Conservation (phyloP, 2,329 filamentous ascomycete genomes). For the Graphilbum ipis-grandicollis region DNA sequence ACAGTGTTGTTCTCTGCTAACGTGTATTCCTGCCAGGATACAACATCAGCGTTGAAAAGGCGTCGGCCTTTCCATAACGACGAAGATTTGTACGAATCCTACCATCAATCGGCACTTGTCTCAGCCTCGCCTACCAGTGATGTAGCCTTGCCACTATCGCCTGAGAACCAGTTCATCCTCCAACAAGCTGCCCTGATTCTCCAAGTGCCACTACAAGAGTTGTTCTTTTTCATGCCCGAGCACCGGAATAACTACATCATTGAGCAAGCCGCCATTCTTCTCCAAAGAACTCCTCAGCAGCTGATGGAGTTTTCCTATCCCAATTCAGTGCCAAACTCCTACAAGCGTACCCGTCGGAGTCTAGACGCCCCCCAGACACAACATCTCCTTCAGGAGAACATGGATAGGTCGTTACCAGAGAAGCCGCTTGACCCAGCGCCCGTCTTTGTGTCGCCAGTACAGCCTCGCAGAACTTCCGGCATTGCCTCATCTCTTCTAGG, state of each 20-base stretch:
- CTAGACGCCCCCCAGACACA: neutral
- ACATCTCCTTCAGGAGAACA: neutral
- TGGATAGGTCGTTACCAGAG: constrained; percentile 3
- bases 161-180: constrained; percentile 12
- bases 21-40: constrained; percentile 5
- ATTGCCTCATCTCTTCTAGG: constrained; percentile 3
- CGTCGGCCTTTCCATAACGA: constrained; percentile 23
- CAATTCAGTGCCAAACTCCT: constrained; percentile 9
- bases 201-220: constrained; percentile 7
- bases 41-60: constrained; percentile 21
- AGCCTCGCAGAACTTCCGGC: neutral
- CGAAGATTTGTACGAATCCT: constrained; percentile 8
- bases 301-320: constrained; percentile 13
- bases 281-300: constrained; percentile 14
- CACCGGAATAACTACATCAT: constrained; percentile 12
- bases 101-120: neutral
- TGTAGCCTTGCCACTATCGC: constrained; percentile 10
- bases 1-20: no score
- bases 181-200: constrained; percentile 10
- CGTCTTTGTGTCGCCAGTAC: neutral
- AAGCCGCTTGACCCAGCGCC: neutral
- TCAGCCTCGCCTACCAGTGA: neutral
- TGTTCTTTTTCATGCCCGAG: constrained; percentile 8
- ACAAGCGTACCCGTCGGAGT: constrained; percentile 12
- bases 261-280: constrained; percentile 16